Base-by-base conservation (phyloP, 441 rosid genomes). In the Arabidopsis hybrid region DNA sequence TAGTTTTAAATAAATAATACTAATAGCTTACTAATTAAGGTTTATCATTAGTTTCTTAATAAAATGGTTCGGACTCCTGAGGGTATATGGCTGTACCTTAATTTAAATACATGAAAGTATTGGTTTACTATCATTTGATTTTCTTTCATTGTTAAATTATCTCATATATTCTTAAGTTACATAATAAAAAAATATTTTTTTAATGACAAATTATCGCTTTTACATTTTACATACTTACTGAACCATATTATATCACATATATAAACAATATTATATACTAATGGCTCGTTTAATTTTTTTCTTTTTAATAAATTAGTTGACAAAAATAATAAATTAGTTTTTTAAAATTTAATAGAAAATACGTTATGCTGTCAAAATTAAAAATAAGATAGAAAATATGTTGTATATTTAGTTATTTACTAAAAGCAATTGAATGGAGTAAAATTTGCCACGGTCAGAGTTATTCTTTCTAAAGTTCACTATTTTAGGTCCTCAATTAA, bases 401-500 rank as follows among this genome's bases (percentile, higher is more conserved):
- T 34, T 32, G 43, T 21, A 21, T 6, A 18, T 5, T 21, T 21
- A 21, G 26, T 21, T 21, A 18, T 52, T 57, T 60, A 52, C 56
- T 26, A 45, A 18, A 34, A 56, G 63, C 4, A 31, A 60, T 21
- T 49, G 5, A 18, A 26, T 34, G 69, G 74, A 70, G 16, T 71
- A 21, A 50, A 49, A 49, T 7, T 76, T 64, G 43, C 49, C 17
- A 70, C n/a, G 66, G 50, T 58, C 47, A 45, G 57, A 35, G 21
- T 17, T 32, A 35, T 60, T 65, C 38, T 13, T 35, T n/a, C 31
- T 65, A 18, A 45, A 14, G 26, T 49, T 50, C 79, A 76, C 55
- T 70, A 47, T 50, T 57, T 57, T 47, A 39, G 72, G 67, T 14
- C 62, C 76, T 76, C 62, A 63, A 71, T 65, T 65, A 77, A 45